A percentile compares a stretch with the other conserved stretches of the same genome.
Conservation (phyloP, 2,329 filamentous ascomycete species). For the Pseudogymnoascus sp. region DNA sequence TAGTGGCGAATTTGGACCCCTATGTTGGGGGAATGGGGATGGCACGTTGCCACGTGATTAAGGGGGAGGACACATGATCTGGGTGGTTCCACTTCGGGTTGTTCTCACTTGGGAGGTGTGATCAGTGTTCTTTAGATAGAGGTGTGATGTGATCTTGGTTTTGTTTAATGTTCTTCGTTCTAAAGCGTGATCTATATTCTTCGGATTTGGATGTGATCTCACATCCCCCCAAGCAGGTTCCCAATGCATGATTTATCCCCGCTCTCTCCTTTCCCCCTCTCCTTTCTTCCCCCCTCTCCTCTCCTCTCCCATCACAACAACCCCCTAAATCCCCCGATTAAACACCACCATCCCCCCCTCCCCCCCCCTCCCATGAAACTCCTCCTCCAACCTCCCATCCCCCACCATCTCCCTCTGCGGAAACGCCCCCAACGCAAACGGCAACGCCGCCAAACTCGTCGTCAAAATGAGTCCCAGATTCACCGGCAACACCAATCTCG, state of each 20-base stretch:
- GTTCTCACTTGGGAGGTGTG: neutral
- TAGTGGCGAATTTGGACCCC: neutral
- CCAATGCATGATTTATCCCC: neutral
- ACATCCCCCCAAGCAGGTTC: neutral
- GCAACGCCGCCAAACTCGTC: constrained; percentile 81
- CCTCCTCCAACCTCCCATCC: constrained; percentile 67
- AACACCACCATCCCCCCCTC: constrained; percentile 83
- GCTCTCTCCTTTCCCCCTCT: no score
- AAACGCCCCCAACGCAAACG: constrained; percentile 83
- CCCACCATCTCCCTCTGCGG: constrained; percentile 80
- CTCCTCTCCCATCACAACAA: neutral
- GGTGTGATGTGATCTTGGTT: neutral
- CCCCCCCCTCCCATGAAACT: constrained; percentile 77
- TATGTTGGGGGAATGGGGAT: neutral
- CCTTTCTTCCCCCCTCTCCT: neutral
- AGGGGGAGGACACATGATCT: neutral
- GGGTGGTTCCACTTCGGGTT: neutral
- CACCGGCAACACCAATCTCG: constrained; percentile 67
- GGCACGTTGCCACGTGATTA: neutral
- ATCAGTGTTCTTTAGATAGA: neutral
- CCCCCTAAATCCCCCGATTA: constrained; percentile 73
- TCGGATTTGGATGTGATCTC: neutral
- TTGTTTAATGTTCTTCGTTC: neutral
- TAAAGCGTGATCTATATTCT: neutral
- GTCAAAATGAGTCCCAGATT: constrained; percentile 82